Conservation (phyloP, 768 basidiomycete species). For the Naganishia vaughanmartiniae region DNA sequence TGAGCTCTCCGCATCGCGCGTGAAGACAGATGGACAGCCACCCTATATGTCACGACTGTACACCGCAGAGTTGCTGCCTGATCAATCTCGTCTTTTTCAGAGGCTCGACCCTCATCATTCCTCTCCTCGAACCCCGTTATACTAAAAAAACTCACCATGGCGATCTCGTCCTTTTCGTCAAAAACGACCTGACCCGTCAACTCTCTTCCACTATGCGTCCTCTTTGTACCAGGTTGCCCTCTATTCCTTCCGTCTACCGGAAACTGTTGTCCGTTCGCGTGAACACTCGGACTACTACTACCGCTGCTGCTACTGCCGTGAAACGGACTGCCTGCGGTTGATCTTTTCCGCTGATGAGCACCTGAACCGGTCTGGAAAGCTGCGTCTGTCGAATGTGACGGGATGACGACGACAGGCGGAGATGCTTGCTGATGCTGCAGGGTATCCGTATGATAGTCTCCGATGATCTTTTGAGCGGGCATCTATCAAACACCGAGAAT, state of each 20-base stretch:
- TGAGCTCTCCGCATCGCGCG: too few species aligned
- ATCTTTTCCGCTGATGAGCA: slow-evolving; percentile 15
- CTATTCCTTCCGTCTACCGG: slow-evolving; percentile 7
- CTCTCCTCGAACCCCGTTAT: background rate
- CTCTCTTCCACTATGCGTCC: slow-evolving; percentile 4
- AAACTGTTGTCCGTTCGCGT: background rate
- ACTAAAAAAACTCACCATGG: background rate
- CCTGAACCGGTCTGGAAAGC: slow-evolving; percentile 4
- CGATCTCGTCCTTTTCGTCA: slow-evolving; percentile 11
- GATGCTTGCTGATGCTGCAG: background rate
- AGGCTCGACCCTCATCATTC: background rate
- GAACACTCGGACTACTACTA: background rate
- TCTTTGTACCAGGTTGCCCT: background rate
- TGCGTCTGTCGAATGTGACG: background rate
- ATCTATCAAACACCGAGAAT: background rate
- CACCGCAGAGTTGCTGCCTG: too few species aligned
- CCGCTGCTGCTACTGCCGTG: too few species aligned
- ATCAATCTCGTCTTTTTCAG: too few species aligned
- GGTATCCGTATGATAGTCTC: slow-evolving; percentile 1
- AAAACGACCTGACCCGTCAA: slow-evolving; percentile 4
- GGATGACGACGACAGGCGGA: background rate
- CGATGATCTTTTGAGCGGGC: slow-evolving; percentile 17
- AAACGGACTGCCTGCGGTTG: background rate
- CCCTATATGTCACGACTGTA: too few species aligned
- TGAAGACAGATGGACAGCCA: too few species aligned